Evolutionary conservation across 306 rosid species (phyloP).

Genomic region (Delonix regia): DNA sequence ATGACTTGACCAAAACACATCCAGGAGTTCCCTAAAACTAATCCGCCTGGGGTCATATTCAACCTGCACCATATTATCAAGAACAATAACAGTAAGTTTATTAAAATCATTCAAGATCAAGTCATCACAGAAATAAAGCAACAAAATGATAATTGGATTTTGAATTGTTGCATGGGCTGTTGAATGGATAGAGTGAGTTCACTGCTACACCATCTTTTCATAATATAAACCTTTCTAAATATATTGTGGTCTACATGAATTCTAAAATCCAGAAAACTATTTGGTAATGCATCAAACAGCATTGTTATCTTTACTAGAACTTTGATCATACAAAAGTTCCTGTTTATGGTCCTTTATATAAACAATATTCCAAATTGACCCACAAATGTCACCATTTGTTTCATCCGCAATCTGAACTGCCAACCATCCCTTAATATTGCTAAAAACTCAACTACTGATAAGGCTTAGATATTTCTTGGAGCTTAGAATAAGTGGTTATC

Average conservation of each 20-base stretch:
- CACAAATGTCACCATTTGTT: slow-evolving; percentile 6
- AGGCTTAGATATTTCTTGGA: background rate
- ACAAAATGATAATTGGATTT: slow-evolving; percentile 7
- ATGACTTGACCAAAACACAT: slow-evolving; percentile 86
- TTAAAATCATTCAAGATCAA: slow-evolving; percentile 23
- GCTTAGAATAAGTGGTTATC: background rate
- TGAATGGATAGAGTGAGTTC: background rate
- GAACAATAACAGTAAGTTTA: slow-evolving; percentile 7
- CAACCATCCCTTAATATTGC: slow-evolving; percentile 20
- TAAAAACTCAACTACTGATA: background rate
- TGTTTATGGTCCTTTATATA: background rate
- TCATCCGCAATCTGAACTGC: slow-evolving; percentile 9
- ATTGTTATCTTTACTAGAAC: background rate
- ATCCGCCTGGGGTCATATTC: slow-evolving; percentile 74
- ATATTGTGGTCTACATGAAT: slow-evolving; percentile 9
- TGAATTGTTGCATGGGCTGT: background rate
- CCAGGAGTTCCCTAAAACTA: slow-evolving; percentile 69
- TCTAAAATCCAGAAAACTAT: slow-evolving; percentile 25
- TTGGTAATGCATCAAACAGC: background rate
- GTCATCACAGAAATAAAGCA: slow-evolving; percentile 8
- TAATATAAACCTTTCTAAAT: background rate
- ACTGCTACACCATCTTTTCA: background rate
- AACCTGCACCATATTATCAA: slow-evolving; percentile 68
- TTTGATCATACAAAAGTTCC: slow-evolving; percentile 5
- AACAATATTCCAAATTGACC: slow-evolving; percentile 1